Percentiles rank a stretch among this genome's conserved stretches.
These are phyloP conservation scores for Exophiala mesophila DNA, from an alignment of 2,329 filamentous ascomycete genomes.

Conservation along the genomic window DNA sequence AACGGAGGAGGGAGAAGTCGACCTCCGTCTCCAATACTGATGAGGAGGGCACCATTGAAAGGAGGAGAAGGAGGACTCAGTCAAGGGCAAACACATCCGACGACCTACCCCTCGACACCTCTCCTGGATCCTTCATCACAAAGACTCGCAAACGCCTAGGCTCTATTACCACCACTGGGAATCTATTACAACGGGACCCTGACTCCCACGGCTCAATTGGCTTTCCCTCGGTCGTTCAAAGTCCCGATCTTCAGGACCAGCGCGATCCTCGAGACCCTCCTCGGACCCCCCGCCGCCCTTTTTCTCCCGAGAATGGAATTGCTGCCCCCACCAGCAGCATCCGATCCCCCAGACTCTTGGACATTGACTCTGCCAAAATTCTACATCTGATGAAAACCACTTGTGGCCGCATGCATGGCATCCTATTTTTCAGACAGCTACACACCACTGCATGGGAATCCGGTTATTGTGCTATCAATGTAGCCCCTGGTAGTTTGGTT, in stretches of 20 bases:
- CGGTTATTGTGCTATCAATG: slow-evolving; percentile 49
- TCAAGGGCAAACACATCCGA: slow-evolving; percentile 18
- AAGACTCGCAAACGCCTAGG: slow-evolving; percentile 26
- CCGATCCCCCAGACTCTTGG: slow-evolving; percentile 36
- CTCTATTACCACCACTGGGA: slow-evolving; percentile 27
- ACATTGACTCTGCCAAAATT: slow-evolving; percentile 45
- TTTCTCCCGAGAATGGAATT: slow-evolving; percentile 22
- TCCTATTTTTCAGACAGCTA: slow-evolving; percentile 46
- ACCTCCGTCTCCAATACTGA: slow-evolving; percentile 25
- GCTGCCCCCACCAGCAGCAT: slow-evolving; percentile 20
- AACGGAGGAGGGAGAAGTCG: slow-evolving; percentile 19
- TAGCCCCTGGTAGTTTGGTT: slow-evolving; percentile 46
- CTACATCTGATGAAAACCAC: slow-evolving; percentile 49
- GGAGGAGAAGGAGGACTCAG: slow-evolving; percentile 18
- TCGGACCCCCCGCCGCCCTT: slow-evolving; percentile 20
- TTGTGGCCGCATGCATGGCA: slow-evolving; percentile 49
- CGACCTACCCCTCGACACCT: slow-evolving; percentile 18
- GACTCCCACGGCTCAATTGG: slow-evolving; percentile 42
- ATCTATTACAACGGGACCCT: slow-evolving; percentile 33
- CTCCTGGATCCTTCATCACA: slow-evolving; percentile 25
- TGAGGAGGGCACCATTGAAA: slow-evolving; percentile 35
- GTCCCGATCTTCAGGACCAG: slow-evolving; percentile 29
- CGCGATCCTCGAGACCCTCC: slow-evolving; percentile 31
- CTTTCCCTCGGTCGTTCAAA: slow-evolving; percentile 44
- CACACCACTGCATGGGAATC: slow-evolving; percentile 43